Conservation (phyloP, 2,329 filamentous ascomycete species). For the Arachnopeziza araneosa region DNA sequence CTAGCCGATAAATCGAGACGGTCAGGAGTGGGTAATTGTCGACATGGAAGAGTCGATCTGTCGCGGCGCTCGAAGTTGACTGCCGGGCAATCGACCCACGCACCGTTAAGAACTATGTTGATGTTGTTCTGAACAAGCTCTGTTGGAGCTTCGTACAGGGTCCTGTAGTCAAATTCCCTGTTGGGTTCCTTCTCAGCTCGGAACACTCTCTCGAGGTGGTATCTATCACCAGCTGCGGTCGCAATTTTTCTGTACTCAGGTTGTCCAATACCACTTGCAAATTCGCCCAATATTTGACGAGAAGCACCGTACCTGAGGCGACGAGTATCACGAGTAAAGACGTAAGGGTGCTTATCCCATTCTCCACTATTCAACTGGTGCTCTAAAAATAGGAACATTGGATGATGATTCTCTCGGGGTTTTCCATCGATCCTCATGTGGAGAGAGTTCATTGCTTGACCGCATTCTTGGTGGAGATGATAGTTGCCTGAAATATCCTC, state of each 20-base stretch:
- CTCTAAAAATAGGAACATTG: constrained; percentile 53
- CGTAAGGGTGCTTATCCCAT: constrained; percentile 44
- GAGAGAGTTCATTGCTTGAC: constrained; percentile 48
- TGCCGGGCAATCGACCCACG: background rate
- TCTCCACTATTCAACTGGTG: constrained; percentile 41
- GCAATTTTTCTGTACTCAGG: background rate
- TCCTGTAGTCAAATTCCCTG: background rate
- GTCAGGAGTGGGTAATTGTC: background rate
- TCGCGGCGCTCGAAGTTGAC: background rate
- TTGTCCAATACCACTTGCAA: constrained; percentile 24
- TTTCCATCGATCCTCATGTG: constrained; percentile 32
- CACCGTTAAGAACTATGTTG: background rate
- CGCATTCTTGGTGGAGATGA: constrained; percentile 47
- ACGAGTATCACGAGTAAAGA: constrained; percentile 47
- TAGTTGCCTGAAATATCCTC: constrained; percentile 45
- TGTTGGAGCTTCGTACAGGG: background rate
- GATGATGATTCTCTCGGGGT: background rate
- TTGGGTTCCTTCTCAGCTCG: background rate
- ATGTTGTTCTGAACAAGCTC: background rate
- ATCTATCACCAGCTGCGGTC: background rate
- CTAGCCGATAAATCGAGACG: background rate
- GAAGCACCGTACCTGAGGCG: constrained; percentile 41
- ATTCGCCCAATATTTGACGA: constrained; percentile 39
- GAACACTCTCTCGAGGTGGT: background rate
- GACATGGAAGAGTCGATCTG: background rate